Conservation (phyloP, 352 stramenopile genomes). For the Globisporangium iwayamae region DNA sequence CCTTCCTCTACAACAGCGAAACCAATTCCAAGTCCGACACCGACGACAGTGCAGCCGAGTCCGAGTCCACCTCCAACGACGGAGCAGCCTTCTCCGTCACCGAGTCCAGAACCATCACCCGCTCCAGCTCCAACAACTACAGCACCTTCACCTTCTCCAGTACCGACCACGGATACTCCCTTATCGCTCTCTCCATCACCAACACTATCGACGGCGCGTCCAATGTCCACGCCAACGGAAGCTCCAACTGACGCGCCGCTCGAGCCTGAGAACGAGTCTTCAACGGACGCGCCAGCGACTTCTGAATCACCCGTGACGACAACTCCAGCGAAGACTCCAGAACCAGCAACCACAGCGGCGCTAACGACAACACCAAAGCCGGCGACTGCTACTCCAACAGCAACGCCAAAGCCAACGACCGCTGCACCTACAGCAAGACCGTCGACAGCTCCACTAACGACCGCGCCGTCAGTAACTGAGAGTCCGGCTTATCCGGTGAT, state of each 20-base stretch:
- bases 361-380: neutral
- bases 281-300: neutral
- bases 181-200: neutral
- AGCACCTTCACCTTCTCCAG: constrained; percentile 4
- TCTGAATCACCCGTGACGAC: neutral
- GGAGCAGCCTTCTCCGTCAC: constrained; percentile 2
- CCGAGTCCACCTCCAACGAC: neutral
- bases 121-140: neutral
- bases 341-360: neutral
- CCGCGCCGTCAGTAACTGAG: neutral
- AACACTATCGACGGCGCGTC: neutral
- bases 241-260: constrained; percentile 12
- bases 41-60: neutral
- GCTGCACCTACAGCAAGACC: neutral
- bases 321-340: neutral
- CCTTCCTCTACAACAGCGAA: constrained; percentile 12
- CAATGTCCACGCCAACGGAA: constrained; percentile 4
- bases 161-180: neutral
- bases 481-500: neutral
- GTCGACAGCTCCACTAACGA: neutral
- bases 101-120: neutral
- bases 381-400: neutral
- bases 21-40: neutral
- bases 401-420: neutral
- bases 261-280: neutral